Percentiles rank a stretch among this genome's conserved stretches.
Conservation (phyloP, 164 flowering plant genomes). For the Nymphaea colorata region DNA sequence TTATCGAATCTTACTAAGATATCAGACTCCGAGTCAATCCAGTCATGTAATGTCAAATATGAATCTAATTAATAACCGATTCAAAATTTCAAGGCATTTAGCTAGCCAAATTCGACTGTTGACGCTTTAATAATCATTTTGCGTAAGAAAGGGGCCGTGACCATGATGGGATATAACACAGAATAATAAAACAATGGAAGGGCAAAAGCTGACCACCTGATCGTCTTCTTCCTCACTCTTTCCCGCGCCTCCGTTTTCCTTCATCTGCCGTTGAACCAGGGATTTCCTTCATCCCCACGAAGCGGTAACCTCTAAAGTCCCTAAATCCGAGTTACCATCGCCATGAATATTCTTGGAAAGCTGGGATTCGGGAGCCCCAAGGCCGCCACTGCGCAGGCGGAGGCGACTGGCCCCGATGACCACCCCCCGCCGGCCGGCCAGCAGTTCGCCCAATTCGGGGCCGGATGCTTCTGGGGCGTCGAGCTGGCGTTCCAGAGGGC, state of each 20-base stretch:
- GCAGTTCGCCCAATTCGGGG: conserved; percentile 68
- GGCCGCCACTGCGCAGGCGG: neutral
- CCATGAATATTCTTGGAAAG: neutral
- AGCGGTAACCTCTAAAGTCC: neutral
- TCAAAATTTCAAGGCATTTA: too few species aligned
- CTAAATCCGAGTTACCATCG: neutral
- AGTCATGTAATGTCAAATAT: too few species aligned
- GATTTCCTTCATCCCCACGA: too few species aligned
- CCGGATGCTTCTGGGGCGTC: conserved; percentile 93
- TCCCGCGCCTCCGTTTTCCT: neutral
- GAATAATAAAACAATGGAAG: too few species aligned
- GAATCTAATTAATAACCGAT: too few species aligned
- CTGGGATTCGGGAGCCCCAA: neutral
- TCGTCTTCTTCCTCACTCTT: neutral
- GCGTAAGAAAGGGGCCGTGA: too few species aligned
- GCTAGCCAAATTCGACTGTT: too few species aligned
- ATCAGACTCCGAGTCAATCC: too few species aligned
- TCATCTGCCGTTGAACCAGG: neutral
- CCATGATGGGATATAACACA: too few species aligned
- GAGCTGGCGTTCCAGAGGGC: conserved; percentile 81
- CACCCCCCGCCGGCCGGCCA: conserved; percentile 65
- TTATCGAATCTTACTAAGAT: too few species aligned
- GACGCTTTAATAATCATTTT: too few species aligned
- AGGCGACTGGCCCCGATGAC: conserved; percentile 72
- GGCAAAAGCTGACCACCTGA: neutral